Conservation (phyloP, 805 yeast species). For the Wickerhamiella spandovensis region DNA sequence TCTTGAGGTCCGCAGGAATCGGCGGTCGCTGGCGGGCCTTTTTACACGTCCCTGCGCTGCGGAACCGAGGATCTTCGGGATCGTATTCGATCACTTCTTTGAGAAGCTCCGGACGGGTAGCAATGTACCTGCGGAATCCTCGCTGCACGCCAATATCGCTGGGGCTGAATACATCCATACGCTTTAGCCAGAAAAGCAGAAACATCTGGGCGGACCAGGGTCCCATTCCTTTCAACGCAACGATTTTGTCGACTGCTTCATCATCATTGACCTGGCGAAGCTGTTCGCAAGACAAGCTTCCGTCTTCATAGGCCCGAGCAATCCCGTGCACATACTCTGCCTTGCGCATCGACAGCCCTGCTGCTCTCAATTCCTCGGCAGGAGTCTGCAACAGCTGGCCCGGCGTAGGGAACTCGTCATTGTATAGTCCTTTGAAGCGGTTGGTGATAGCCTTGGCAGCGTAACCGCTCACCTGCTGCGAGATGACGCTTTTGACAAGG, state of each 20-base stretch:
- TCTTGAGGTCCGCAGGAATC: slow-evolving; percentile 24
- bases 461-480: slow-evolving; percentile 38
- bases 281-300: slow-evolving; percentile 19
- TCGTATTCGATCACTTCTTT: slow-evolving; percentile 23
- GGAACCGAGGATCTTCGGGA: slow-evolving; percentile 15
- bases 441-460: slow-evolving; percentile 58
- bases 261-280: slow-evolving; percentile 18
- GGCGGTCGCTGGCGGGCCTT: slow-evolving; percentile 28
- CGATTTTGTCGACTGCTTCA: slow-evolving; percentile 23
- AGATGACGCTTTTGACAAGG: slow-evolving; percentile 19
- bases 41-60: slow-evolving; percentile 21
- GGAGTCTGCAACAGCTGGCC: slow-evolving; percentile 29
- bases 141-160: slow-evolving; percentile 79
- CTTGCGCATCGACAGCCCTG: slow-evolving; percentile 62
- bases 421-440: slow-evolving; percentile 32
- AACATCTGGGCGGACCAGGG: slow-evolving; percentile 88
- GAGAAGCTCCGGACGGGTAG: slow-evolving; percentile 24
- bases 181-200: slow-evolving; percentile 50
- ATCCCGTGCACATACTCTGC: slow-evolving; percentile 55
- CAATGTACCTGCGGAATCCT: slow-evolving; percentile 58
- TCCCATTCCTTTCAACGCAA: slow-evolving; percentile 24
- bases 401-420: slow-evolving; percentile 39
- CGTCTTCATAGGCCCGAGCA: slow-evolving; percentile 24
- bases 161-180: slow-evolving; percentile 57
- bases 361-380: slow-evolving; percentile 38